Base-by-base conservation (phyloP, 768 basidiomycete genomes). In the Russula abietina region DNA sequence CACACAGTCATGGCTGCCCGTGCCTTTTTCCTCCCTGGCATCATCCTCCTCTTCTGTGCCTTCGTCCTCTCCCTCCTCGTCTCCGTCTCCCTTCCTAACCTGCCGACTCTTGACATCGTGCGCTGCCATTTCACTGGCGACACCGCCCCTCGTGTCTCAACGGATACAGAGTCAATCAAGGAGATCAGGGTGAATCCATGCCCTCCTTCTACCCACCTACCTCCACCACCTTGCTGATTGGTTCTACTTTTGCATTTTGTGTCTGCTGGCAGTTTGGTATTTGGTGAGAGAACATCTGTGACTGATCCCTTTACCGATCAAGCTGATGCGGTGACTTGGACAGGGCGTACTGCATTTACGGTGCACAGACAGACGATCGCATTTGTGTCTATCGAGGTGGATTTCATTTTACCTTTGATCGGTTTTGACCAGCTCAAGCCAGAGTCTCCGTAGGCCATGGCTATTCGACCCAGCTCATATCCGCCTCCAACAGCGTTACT, bases 51-150 rank as follows among this genome's bases (percentile, higher is more conserved):
- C 57, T 75, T 82, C 68, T 74, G 72, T 49, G 88, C 89, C 28
- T 80, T 89, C 62, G 78, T 86, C 3, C 80, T 91, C 65, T 81
- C 80, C 67, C 76, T 90, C 70, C 74, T 91, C 65, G 81, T 84
- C 36, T 84, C 88, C 14, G 78, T 91, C 54, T 91, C 89, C 19
- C 75, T 90, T 3, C 89, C 90, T 0, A 84, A 75, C 74, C 76
- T 91, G 22, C 77, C 84, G 26, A 82, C 80, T 0, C 75, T 90
- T 67, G 89, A 90, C 73, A 77, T 91, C 69, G 78, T 80, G 17
- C 84, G 88, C 33, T 77, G 81, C 12, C 79, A 81, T 57, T 83
- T 85, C 59, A 74, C 69, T 22, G 67, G 69, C 46, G 75, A 76
- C 16, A 39, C 38, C 38, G 6, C 2, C 14, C 38, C 38, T 6